Evolutionary conservation across 805 yeast species (phyloP), one percentile per base, ranked within the genome.

Genomic region (Kodamaea lidongshanica): DNA sequence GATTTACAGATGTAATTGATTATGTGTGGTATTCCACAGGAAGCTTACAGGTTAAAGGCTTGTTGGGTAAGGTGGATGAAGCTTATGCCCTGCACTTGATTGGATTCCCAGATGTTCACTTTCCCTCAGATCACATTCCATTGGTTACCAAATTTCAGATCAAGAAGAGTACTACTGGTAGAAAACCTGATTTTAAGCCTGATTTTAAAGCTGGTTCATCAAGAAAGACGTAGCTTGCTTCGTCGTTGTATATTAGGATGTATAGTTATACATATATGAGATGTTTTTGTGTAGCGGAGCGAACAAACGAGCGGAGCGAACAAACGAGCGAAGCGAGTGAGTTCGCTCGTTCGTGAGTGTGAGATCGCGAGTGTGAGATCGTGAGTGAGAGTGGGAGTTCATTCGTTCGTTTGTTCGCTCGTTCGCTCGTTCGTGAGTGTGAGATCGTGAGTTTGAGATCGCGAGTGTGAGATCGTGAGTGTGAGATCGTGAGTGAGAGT

Each of bases 111-210:
- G 85, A 85, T 50, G 85, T 87, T 13, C 84, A 87, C 53, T 82
- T 80, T 62, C 96, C 97, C 14, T 84, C 95, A 28, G 97, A 89
- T 57, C 97, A 89, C 59, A 73, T 89, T 46, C 88, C 96, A n/a
- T 62, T 89, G 39, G 72, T 86, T 33, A 69, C 88, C 12, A 77
- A 79, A 52, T 79, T 89, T 48, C 84, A 77, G 46, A 74, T 87
- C 49, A 74, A 72, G 48, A 77, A 73, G 45, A 45, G 53, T 27
- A 51, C 50, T 12, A 45, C 48, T 10, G 43, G 41, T 4, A 56
- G 53, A 40, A 55, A 59, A 47, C 56, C 64, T 9, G 70, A 65
- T 39, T 61, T 65, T 44, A 65, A 61, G 45, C 68, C 70, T 17
- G 70, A 62, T 37, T 64, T 60, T 44, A 64, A 62, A 42, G 33